Base-by-base conservation (phyloP, 2,329 filamentous ascomycete species). In the Aspergillus oerlinghausenensis region DNA sequence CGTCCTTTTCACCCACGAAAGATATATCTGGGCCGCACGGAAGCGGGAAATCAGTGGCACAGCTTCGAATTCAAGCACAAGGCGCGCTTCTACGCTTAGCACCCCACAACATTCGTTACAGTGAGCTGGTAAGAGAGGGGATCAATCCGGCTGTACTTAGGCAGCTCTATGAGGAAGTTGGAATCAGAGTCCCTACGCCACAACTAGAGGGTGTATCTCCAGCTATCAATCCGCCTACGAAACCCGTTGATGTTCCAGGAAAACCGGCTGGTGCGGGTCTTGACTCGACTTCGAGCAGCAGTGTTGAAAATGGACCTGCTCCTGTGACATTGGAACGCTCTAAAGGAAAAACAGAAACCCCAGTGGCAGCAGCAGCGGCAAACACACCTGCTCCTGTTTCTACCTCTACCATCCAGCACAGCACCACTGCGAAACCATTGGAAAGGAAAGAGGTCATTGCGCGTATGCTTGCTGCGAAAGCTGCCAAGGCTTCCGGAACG, bases 371-470 rank as follows among this genome's bases (percentile, higher is more conserved):
- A 7, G 21, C 43, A 8, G 43, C 11, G 23, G 23, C 43, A 23
- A 26, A 43, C 19, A 9, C 25, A 6, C 23, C 19, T 25, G 23
- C 11, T 2, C 14, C 43, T 14, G 43, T n/a, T 19, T 9, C 51
- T 45, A 28, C 38, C 26, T 23, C 48, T 6, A 21, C 21, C 4
- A 25, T 49, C 3, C 28, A 8, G 47, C 32, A 49, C 10, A 40
- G 25, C 26, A 40, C 51, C 23, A 19, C 62, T 3, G 65, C 60
- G 49, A 80, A 77, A 60, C 78, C 82, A 7, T 79, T 88, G 61
- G 85, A 89, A 66, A 82, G 89, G 23, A 90, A 89, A 63, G 88
- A 91, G 62, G 84, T 89, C 45, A 90, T 93, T 58, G 88, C 89
- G 3, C 84, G 87, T 50, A 80, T 92, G 55, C 79, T 92, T 54